A percentile compares a stretch with the other conserved stretches of the same genome.
These are phyloP conservation scores for Grosmannia huntii DNA, from an alignment of 2,329 filamentous ascomycete genomes.

Conservation along the genomic window DNA sequence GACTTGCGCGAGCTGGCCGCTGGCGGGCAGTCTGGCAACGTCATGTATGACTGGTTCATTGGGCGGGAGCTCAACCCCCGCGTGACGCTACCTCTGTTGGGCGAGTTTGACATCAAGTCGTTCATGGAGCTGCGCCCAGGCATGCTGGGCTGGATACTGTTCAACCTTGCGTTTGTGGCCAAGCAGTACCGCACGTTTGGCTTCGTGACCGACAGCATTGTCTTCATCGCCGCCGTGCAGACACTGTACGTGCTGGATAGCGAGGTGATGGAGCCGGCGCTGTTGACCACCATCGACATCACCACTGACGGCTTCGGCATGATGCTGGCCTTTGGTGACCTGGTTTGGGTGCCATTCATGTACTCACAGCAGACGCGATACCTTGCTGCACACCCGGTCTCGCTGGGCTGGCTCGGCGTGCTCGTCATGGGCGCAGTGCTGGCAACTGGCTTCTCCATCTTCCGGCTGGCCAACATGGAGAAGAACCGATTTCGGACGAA, in stretches of 20 bases:
- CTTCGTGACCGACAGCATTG: constrained; percentile 72
- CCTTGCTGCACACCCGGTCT: constrained; percentile 66
- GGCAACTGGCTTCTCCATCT: constrained; percentile 69
- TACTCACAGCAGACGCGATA: constrained; percentile 81
- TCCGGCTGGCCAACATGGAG: constrained; percentile 86
- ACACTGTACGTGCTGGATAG: constrained; percentile 73
- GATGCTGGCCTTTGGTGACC: constrained; percentile 87
- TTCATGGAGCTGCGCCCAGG: constrained; percentile 88
- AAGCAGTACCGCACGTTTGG: constrained; percentile 81
- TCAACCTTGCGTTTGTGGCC: constrained; percentile 74
- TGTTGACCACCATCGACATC: constrained; percentile 89
- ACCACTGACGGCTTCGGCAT: constrained; percentile 88
- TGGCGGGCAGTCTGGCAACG: constrained; percentile 71
- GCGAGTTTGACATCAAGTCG: constrained; percentile 79
- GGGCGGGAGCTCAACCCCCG: constrained; percentile 91
- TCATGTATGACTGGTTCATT: constrained; percentile 93
- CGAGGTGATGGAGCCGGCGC: constrained; percentile 75
- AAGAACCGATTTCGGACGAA: constrained; percentile 91
- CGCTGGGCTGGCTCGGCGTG: constrained; percentile 59
- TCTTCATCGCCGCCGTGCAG: constrained; percentile 68
- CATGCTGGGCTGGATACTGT: constrained; percentile 75
- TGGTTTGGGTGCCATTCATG: constrained; percentile 85
- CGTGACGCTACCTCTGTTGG: constrained; percentile 62
- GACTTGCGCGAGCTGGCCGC: constrained; percentile 68
- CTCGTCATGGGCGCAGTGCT: constrained; percentile 54